Evolutionary conservation across 225 moss, liverwort and hornwort genomes (phyloP).

Genomic region (Rhytidiadelphus loreus): DNA sequence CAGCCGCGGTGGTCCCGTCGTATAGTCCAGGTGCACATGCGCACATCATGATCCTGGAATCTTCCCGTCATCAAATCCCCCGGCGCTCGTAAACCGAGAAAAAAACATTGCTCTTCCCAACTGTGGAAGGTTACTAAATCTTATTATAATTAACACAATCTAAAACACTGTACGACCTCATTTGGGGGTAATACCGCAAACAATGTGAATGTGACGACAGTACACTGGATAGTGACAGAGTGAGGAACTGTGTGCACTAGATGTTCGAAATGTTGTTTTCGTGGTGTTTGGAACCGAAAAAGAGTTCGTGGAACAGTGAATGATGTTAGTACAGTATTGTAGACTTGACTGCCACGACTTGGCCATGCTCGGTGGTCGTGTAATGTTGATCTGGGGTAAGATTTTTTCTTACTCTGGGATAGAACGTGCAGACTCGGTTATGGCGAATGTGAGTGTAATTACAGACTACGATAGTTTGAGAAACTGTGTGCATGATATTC

Average conservation of each 20-base stretch:
- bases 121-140: background rate
- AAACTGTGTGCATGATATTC: background rate
- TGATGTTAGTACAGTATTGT: background rate
- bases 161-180: background rate
- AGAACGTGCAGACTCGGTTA: background rate
- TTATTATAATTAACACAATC: background rate
- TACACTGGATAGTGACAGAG: background rate
- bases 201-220: background rate
- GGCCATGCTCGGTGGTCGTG: background rate
- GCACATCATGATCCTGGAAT: background rate
- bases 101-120: background rate
- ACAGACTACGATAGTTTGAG: background rate
- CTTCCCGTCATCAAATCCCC: background rate
- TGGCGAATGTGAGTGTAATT: background rate
- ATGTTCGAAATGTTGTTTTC: background rate
- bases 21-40: background rate
- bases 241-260: background rate
- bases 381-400: background rate
- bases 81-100: background rate
- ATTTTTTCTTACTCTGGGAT: background rate
- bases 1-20: background rate
- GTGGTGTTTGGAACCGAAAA: too few relatives aligned
- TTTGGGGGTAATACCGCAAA: background rate
- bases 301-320: background rate
- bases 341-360: background rate